A percentile compares a stretch with the other conserved stretches of the same genome.
Conservation (phyloP, 176 grass and related monocot species). For the Carex cristatella region DNA sequence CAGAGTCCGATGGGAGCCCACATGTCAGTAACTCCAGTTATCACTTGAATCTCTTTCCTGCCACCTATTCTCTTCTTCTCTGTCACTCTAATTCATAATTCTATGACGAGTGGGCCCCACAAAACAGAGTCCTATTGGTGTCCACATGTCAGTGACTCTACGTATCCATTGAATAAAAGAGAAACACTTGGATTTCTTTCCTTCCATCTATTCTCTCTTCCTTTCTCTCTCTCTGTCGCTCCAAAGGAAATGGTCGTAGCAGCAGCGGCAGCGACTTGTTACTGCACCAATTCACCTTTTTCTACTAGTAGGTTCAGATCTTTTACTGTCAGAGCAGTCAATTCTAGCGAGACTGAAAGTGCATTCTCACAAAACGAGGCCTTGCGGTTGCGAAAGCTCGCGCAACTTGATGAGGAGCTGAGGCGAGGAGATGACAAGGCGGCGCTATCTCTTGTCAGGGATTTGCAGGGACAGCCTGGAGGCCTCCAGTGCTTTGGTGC, state of each 20-base stretch:
- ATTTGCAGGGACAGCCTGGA: constrained; percentile 34
- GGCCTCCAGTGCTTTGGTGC: constrained; percentile 47
- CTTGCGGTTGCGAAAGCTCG: constrained; percentile 6
- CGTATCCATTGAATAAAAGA: too few relatives aligned
- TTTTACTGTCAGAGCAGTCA: neutral
- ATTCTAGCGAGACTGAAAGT: neutral
- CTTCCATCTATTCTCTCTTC: neutral
- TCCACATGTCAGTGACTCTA: neutral
- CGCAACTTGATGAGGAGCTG: constrained; percentile 59
- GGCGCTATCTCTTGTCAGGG: constrained; percentile 50
- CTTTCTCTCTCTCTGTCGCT: neutral
- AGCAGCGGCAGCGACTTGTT: neutral
- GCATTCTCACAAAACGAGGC: neutral
- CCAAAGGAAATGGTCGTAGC: neutral
- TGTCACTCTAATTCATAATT: neutral
- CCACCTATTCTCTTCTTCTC: neutral
- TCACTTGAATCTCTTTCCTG: neutral
- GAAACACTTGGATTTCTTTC: neutral
- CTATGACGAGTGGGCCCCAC: too few relatives aligned
- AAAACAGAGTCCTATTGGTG: too few relatives aligned
- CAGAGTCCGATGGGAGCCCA: neutral
- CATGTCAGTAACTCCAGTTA: neutral
- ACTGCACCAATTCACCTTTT: neutral
- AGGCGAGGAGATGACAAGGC: constrained; percentile 49
- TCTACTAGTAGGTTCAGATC: neutral